Conservation (phyloP, 2,329 filamentous ascomycete species). For the Penicillium hesseltinei region DNA sequence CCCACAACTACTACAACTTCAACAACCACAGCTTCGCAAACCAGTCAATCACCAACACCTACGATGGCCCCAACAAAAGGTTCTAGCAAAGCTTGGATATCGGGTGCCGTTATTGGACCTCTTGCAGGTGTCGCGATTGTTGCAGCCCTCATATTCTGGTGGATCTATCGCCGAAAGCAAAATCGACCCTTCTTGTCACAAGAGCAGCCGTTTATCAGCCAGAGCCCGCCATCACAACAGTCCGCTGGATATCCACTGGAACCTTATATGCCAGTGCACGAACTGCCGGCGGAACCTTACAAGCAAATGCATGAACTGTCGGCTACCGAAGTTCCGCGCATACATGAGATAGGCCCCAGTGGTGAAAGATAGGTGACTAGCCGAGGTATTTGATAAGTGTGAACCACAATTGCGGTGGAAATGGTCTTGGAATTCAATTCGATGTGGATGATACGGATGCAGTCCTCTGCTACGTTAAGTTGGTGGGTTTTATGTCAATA, state of each 20-base stretch:
- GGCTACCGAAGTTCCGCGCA: background rate
- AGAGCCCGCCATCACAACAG: background rate
- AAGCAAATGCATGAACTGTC: background rate
- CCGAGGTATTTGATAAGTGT: background rate
- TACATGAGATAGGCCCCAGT: background rate
- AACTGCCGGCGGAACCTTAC: too few relatives aligned
- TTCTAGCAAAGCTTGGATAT: background rate
- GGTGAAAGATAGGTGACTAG: background rate
- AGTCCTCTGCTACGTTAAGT: too few relatives aligned
- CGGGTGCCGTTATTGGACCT: background rate
- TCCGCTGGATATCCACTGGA: background rate
- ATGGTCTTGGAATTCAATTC: background rate
- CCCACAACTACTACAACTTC: background rate
- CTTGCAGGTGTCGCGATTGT: background rate
- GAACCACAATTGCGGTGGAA: too few relatives aligned
- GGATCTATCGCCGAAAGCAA: background rate
- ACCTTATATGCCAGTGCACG: too few relatives aligned
- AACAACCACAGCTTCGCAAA: background rate
- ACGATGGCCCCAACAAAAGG: background rate
- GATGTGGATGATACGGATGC: background rate
- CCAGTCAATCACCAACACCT: background rate
- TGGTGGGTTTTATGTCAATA: background rate
- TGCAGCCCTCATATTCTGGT: background rate
- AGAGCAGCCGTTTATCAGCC: background rate
- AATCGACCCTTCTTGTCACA: background rate